phyloP scores from a whole-genome alignment of 495 filamentous ascomycete genomes.

The Lasiosphaeria miniovina region DNA sequence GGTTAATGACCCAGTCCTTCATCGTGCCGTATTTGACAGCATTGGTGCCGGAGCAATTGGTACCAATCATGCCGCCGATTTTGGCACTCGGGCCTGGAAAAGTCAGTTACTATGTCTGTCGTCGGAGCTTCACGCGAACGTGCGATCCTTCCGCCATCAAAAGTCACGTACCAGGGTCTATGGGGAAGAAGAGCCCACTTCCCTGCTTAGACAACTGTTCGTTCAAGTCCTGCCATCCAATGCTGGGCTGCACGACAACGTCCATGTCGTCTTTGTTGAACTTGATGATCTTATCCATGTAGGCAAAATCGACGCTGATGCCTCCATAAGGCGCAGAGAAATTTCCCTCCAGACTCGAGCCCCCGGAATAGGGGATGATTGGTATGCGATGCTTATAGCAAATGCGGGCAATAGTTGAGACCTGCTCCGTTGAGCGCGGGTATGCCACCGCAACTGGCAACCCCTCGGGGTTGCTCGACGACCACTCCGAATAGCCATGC shows the following conservation, averaged over 20 bases:
- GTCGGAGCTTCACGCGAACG: not conserved
- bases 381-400: constrained; percentile 82
- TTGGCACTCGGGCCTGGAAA: constrained; percentile 56
- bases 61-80: constrained; percentile 75
- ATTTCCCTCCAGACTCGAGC: constrained; percentile 83
- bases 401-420: constrained; percentile 72
- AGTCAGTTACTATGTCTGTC: constrained; percentile 14
- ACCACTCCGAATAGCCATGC: constrained; percentile 92
- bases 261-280: constrained; percentile 89
- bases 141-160: not conserved
- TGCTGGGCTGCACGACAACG: constrained; percentile 82
- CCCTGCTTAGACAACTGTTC: constrained; percentile 64
- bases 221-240: constrained; percentile 90
- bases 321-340: constrained; percentile 84
- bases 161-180: constrained; percentile 63
- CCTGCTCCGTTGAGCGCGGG: constrained; percentile 74
- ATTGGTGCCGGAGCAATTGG: constrained; percentile 77
- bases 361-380: constrained; percentile 85
- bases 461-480: constrained; percentile 71
- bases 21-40: constrained; percentile 80
- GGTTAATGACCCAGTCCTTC: constrained; percentile 82
- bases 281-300: constrained; percentile 77
- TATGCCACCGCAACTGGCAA: constrained; percentile 80
- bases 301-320: constrained; percentile 82
- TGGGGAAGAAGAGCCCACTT: constrained; percentile 82